Evolutionary conservation across 768 basidiomycete species (phyloP).

Genomic region (Calocybe cyanea): DNA sequence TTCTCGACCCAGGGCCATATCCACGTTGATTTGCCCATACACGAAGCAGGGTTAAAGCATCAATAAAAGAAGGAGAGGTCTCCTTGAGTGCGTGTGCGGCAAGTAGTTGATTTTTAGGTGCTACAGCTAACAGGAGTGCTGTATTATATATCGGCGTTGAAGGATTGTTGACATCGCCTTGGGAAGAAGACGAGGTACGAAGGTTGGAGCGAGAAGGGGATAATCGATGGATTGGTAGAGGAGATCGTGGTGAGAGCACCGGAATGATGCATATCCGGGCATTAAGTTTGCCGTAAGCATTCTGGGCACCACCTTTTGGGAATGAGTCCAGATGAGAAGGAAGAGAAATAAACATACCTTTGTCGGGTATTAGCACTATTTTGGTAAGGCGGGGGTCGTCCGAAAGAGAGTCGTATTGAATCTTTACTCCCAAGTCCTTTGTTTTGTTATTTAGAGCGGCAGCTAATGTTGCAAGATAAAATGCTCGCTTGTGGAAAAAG

Average conservation of each 20-base stretch:
- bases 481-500: conserved; percentile 89
- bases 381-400: conserved; percentile 65
- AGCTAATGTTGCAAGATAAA: conserved; percentile 81
- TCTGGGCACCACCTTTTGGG: conserved; percentile 41
- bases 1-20: conserved; percentile 52
- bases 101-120: conserved; percentile 51
- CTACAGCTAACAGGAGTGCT: conserved; percentile 51
- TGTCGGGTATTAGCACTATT: conserved; percentile 54
- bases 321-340: conserved; percentile 22
- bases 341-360: conserved; percentile 36
- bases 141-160: conserved; percentile 83
- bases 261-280: conserved; percentile 75
- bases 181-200: conserved; percentile 18
- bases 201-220: conserved; percentile 73
- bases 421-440: conserved; percentile 40
- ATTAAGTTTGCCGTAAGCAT: conserved; percentile 65
- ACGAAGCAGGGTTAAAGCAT: conserved; percentile 75
- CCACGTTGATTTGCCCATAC: conserved; percentile 91
- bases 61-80: conserved; percentile 57
- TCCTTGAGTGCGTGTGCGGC: conserved; percentile 50
- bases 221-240: conserved; percentile 64
- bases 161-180: conserved; percentile 23
- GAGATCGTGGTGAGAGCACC: conserved; percentile 51
- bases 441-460: conserved; percentile 41
- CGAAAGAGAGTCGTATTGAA: conserved; percentile 54